Evolutionary conservation across 2,329 filamentous ascomycete species (phyloP), one percentile per base, ranked within the genome.

Genomic region (Epichloe gansuensis): DNA sequence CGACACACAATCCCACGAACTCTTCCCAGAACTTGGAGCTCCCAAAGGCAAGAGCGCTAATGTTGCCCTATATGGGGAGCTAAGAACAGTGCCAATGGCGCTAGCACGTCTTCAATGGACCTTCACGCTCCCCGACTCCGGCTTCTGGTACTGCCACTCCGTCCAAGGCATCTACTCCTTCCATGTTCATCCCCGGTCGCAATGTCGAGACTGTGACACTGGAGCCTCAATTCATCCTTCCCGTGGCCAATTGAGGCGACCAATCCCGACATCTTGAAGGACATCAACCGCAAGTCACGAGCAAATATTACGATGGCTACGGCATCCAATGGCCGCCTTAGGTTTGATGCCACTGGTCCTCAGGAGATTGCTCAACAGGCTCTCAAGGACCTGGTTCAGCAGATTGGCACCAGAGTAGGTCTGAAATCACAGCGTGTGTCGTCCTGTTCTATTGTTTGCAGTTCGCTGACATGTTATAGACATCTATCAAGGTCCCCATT

Each of bases 221-320:
- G 55, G 82, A 85, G 52, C 82, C 86, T 8, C 80, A 83, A 46
- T 85, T 93, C 65, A 80, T 97, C 65, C 78, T 88, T 46, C 84
- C 17, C 81, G 85, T 44, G 75, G 74, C 55, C 83, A 95, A 67
- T 74, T 96, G 63, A 94, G 87, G 76, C 88, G 88, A 60, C 88
- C 91, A 7, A 76, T 96, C 50, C 75, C 82, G 35, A 97, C 59
- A 84, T 93, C 58, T 75, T 96, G 64, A 87, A 88, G 66, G 90
- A 96, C 59, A 88, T 97, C 71, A 96, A 95, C 72, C 88, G 86
- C 70, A 88, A 86, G 65, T 95, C 88, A 55, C 90, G 91, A 66
- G 90, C 91, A 54, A 88, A 82, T 60, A 81, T 98, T 59, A 84
- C 86, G 60, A 85, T 91, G 76, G 81, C 81, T 54, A 79, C 81